Evolutionary conservation across 495 filamentous ascomycete species (phyloP), one percentile per base, ranked within the genome.

Genomic region (Penicillium mononematosum): DNA sequence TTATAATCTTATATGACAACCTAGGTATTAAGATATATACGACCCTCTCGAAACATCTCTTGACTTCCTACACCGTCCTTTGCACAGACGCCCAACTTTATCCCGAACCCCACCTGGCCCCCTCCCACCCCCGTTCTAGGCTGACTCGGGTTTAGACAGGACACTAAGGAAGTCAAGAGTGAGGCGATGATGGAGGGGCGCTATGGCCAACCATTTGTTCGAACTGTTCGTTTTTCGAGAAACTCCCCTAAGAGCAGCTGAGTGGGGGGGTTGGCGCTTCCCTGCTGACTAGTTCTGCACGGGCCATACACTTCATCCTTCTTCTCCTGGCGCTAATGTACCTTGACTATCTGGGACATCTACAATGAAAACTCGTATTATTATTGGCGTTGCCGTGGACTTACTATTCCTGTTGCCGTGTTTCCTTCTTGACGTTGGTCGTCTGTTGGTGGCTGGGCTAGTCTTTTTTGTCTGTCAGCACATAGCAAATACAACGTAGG

Each of bases 281-380:
- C 51, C 34, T 32, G 29, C 53, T 48, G 32, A 46, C 29, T 45
- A 45, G 29, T 49, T 29, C 34, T 56, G 55, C 54, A 56, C 45
- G 34, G 54, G 25, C 54, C 54, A 52, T 52, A 39, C 20, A 53
- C 51, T 45, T 54, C 52, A 55, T 38, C 53, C 45, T 50, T n/a
- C 47, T 45, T 55, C 54, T 56, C 54, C 46, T 56, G 54, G 54
- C 45, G 54, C 46, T 56, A 56, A 50, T 48, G 54, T 56, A 31
- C 25, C 20, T 42, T 24, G 43, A 55, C 53, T 16, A 38, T 54
- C 52, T 54, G 20, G 52, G 52, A 54, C 24, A n/a, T 17, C 2
- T 22, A 39, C 17, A 22, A 5, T 16, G 14, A 6, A 25, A 3
- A 7, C 49, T 47, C 25, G 16, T 49, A 34, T 38, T 38, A 20